Evolutionary conservation across 1,284 basidiomycete species (phyloP), one percentile per base, ranked within the genome.

Genomic region (Boletus sp.): DNA sequence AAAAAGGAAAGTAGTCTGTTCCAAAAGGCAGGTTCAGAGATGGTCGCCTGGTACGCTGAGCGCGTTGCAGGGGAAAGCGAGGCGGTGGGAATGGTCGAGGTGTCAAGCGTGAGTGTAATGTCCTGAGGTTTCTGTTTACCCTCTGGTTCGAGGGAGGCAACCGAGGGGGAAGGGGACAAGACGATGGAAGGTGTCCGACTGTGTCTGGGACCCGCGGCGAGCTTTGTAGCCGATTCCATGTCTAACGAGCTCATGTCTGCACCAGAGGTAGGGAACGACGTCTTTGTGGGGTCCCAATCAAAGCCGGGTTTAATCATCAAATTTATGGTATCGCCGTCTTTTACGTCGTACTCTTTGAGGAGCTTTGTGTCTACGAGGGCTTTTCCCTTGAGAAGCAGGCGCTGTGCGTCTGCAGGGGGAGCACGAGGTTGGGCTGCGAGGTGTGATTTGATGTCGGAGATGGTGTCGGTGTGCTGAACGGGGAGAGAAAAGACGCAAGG

Each of bases 371-470:
- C 93, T 20, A 81, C 83, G 53, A 96, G 78, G 1, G 88, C 91
- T 67, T 97, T 97, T 49, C 94, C 94, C 69, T 94, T 95, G 49
- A 94, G 76, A 8, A 97, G 73, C 7, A 94, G 78, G 2, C 94
- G 77, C 68, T 95, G 92, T 17, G 77, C 74, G 61, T 87, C 80
- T 41, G 84, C 80, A 8, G 85, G 78, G 0, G 90, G 86, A 2
- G 84, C 80, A 38, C 75, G 70, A 2, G 82, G 74, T 46, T 82
- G 73, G 2, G 78, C 62, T 14, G 85, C 77, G 49, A 91, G 80
- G 51, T 80, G 78, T 2, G 73, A 59, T 68, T 96, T 97, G 65
- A 95, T 81, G 46, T 81, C 69, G 30, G 78, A 71, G 67, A 97
- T 82, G 36, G 89, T 80, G 64, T 94, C 90, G 26, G 89, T 84